Evolutionary conservation across 1,284 basidiomycete genomes (phyloP).

Genomic region (Trichosporon coremiiforme): DNA sequence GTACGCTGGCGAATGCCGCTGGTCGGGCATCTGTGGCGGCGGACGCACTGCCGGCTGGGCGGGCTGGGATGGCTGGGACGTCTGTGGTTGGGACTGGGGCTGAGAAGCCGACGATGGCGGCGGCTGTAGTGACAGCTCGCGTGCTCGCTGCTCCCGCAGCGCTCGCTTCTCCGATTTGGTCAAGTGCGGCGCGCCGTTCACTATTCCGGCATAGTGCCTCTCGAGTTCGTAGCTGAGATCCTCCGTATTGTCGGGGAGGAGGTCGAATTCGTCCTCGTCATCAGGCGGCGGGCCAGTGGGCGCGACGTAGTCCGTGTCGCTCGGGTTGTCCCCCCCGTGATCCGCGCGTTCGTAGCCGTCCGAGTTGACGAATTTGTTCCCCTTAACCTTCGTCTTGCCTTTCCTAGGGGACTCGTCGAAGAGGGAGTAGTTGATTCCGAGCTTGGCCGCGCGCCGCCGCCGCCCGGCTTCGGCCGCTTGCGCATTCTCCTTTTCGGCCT

Average conservation of each 20-base stretch:
- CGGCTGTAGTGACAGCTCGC: not conserved
- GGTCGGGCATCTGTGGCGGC: not conserved
- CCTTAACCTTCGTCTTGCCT: constrained; percentile 20
- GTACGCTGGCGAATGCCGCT: not conserved
- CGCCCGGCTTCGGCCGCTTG: constrained; percentile 7
- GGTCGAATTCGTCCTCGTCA: constrained; percentile 13
- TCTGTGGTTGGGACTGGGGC: not conserved
- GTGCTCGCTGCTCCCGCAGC: not conserved
- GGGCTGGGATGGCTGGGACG: not conserved
- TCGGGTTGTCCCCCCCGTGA: not conserved
- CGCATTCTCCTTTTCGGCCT: constrained; percentile 7
- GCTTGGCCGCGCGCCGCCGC: constrained; percentile 20
- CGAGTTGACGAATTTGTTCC: not conserved
- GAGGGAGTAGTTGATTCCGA: constrained; percentile 18
- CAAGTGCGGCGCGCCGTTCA: not conserved
- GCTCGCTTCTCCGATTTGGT: constrained; percentile 7
- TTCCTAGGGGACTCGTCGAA: constrained; percentile 16
- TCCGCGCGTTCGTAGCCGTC: not conserved
- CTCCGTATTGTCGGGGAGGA: constrained; percentile 4
- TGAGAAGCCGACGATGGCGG: not conserved
- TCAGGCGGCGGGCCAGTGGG: not conserved
- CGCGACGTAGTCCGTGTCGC: constrained; percentile 3
- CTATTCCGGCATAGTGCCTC: constrained; percentile 1
- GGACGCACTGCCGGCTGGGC: no score
- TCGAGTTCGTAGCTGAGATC: constrained; percentile 22